Conservation (phyloP, 208 protist species). For the Crithidia fasciculata region DNA sequence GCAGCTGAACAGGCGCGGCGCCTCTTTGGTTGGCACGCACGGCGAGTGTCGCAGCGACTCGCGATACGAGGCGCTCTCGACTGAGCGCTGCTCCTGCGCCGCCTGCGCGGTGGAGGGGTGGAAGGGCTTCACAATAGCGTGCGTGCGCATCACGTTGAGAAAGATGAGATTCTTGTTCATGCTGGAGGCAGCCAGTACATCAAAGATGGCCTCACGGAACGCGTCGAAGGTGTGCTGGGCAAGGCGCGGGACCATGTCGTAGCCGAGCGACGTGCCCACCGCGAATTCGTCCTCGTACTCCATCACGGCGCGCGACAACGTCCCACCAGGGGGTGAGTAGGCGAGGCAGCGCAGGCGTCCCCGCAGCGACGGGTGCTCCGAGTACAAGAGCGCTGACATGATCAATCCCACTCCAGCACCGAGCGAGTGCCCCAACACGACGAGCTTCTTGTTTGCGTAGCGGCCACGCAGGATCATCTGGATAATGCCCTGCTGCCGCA, state of each 20-base stretch:
- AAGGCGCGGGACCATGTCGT: constrained; percentile 84
- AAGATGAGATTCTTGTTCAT: constrained; percentile 76
- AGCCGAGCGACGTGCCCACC: constrained; percentile 68
- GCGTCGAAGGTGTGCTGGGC: constrained; percentile 80
- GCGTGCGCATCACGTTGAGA: constrained; percentile 48
- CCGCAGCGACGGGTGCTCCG: constrained; percentile 47
- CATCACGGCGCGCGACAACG: constrained; percentile 68
- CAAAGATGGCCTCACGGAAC: constrained; percentile 79
- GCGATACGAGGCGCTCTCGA: constrained; percentile 46
- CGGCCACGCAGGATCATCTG: constrained; percentile 44
- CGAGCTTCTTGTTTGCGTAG: constrained; percentile 45
- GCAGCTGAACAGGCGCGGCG: constrained; percentile 64
- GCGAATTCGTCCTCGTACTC: constrained; percentile 73
- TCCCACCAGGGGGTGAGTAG: constrained; percentile 82
- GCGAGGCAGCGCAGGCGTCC: constrained; percentile 72
- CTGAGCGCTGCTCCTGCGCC: constrained; percentile 4
- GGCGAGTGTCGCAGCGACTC: constrained; percentile 35
- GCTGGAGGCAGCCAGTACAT: constrained; percentile 57
- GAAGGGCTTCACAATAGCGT: constrained; percentile 28
- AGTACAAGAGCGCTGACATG: constrained; percentile 69
- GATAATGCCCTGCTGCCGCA: constrained; percentile 73
- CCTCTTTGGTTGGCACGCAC: constrained; percentile 22
- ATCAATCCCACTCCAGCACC: constrained; percentile 82
- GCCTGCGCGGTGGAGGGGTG: constrained; percentile 27
- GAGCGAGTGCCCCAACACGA: constrained; percentile 88